Evolutionary conservation across 164 flowering plant species (phyloP).

Genomic region (grape (Vitis vinifera)): DNA sequence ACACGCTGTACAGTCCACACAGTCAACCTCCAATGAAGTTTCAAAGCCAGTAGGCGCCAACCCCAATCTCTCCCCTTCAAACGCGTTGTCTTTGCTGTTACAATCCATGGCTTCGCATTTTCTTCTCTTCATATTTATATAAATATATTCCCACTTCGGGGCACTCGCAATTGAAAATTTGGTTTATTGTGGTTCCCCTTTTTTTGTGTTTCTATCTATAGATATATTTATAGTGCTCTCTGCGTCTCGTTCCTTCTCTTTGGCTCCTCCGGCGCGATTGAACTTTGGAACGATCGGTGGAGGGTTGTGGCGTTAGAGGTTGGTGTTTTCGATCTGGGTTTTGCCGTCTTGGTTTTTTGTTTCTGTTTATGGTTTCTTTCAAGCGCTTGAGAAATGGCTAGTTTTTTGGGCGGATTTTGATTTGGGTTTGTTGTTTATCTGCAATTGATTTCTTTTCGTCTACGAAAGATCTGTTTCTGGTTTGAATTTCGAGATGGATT

Average conservation of each 20-base stretch:
- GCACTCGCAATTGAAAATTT: not conserved
- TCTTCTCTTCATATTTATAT: not conserved
- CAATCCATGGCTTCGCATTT: slow-evolving; percentile 3
- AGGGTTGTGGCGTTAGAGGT: slow-evolving; percentile 13
- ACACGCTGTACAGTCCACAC: too few relatives aligned
- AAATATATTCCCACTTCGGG: not conserved
- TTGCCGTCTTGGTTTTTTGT: not conserved
- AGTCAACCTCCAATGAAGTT: not conserved
- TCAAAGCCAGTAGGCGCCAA: not conserved
- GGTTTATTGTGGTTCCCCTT: not conserved
- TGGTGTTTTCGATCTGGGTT: slow-evolving; percentile 8
- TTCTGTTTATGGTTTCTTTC: not conserved
- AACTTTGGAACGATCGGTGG: not conserved
- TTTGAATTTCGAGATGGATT: too few relatives aligned
- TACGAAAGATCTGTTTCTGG: too few relatives aligned
- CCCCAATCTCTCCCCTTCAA: not conserved
- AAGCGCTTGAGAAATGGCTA: too few relatives aligned
- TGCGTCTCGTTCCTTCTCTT: not conserved
- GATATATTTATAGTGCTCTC: not conserved
- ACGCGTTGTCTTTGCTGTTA: slow-evolving; percentile 8
- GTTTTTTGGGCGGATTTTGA: too few relatives aligned
- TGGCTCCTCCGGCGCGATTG: not conserved
- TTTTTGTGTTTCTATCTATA: not conserved
- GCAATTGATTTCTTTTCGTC: too few relatives aligned
- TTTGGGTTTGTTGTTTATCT: too few relatives aligned